These are phyloP conservation scores for Picea glauca DNA, from an alignment of 75 land plant genomes.

Conservation along the genomic window DNA sequence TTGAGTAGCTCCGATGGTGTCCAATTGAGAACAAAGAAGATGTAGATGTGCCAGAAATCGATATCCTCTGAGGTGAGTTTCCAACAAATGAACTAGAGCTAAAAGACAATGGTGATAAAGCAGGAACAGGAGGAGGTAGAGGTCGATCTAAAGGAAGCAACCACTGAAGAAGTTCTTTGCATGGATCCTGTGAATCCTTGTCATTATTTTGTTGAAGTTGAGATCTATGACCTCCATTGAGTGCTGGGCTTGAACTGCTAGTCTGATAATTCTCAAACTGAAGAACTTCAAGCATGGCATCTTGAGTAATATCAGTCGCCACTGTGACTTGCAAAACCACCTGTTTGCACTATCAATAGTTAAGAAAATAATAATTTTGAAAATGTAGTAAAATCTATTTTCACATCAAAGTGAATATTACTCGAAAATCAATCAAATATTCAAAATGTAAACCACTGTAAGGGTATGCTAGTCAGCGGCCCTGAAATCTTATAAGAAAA, in stretches of 20 bases:
- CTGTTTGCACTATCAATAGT: conserved; percentile 39
- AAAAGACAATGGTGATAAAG: conserved; percentile 43
- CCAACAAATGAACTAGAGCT: conserved; percentile 32
- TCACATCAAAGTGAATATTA: background rate
- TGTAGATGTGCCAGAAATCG: conserved; percentile 49
- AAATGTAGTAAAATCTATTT: background rate
- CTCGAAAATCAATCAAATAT: background rate
- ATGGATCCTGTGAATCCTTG: conserved; percentile 43
- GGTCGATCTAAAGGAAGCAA: conserved; percentile 89
- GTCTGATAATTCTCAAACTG: conserved; percentile 78
- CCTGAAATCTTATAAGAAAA: background rate
- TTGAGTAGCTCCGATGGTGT: conserved; percentile 79
- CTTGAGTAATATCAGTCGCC: conserved; percentile 49
- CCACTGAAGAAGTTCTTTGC: conserved; percentile 85
- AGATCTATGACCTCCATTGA: conserved; percentile 2
- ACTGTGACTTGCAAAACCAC: conserved; percentile 89
- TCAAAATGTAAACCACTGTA: background rate
- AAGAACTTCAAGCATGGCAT: conserved; percentile 91
- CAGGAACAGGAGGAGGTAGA: conserved; percentile 49
- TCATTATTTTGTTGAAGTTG: conserved; percentile 14
- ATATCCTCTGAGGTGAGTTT: conserved; percentile 31
- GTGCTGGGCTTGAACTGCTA: conserved; percentile 18
- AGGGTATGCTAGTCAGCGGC: background rate
- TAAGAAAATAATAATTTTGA: background rate
- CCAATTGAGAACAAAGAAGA: conserved; percentile 89